These are phyloP conservation scores for Mycosarcoma maydis DNA, from an alignment of 1,284 basidiomycete species.

Conservation along the genomic window DNA sequence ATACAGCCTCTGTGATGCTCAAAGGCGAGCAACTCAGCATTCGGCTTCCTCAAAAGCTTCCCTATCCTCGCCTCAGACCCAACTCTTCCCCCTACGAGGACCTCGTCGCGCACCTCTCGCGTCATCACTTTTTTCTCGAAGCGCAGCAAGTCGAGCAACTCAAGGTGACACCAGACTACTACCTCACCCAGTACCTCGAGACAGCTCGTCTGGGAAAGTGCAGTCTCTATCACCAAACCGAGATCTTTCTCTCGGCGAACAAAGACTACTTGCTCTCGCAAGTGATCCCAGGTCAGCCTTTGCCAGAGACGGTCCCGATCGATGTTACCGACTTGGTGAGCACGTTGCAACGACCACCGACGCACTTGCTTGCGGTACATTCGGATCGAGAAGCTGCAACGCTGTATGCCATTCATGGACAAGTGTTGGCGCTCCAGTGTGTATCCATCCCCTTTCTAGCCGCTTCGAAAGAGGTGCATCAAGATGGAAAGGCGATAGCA, in stretches of 20 bases:
- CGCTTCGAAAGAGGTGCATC: not conserved
- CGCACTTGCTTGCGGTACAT: conserved; percentile 42
- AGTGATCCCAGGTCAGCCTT: conserved; percentile 11
- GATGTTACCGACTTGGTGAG: conserved; percentile 15
- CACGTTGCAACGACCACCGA: conserved; percentile 17
- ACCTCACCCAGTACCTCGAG: conserved; percentile 29
- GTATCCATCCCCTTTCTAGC: conserved; percentile 45
- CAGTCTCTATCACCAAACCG: conserved; percentile 38
- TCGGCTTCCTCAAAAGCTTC: conserved; percentile 41
- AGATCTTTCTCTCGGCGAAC: conserved; percentile 28
- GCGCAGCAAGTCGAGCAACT: conserved; percentile 17
- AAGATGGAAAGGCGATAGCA: conserved; percentile 6
- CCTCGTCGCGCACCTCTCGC: conserved; percentile 31
- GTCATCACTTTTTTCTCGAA: conserved; percentile 34
- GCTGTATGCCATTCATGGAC: conserved; percentile 31
- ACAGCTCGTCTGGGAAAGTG: conserved; percentile 26
- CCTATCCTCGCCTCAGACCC: conserved; percentile 18
- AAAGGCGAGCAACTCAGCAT: conserved; percentile 31
- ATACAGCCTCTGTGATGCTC: conserved; percentile 17
- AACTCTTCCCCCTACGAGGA: conserved; percentile 42
- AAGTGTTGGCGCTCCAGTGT: conserved; percentile 44
- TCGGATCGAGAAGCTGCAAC: conserved; percentile 22
- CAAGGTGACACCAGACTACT: conserved; percentile 29
- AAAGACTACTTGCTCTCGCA: conserved; percentile 2
- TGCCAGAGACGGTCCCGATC: conserved; percentile 20